These are phyloP conservation scores for Amylocarpus encephaloides DNA, from an alignment of 2,329 filamentous ascomycete species.

Conservation along the genomic window DNA sequence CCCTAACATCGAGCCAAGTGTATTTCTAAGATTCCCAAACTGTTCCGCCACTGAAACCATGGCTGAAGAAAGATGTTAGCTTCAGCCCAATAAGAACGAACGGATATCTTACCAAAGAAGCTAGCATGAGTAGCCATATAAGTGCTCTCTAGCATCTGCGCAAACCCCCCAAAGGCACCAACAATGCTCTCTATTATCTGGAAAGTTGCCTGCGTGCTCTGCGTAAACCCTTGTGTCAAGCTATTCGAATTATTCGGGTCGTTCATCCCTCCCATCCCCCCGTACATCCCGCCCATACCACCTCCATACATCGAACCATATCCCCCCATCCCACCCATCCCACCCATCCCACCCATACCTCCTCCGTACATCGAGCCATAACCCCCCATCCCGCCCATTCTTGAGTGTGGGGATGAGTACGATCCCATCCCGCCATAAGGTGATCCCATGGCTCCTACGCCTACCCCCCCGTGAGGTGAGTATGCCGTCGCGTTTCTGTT, in stretches of 20 bases:
- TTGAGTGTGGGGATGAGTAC: constrained; percentile 47
- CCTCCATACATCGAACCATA: constrained; percentile 35
- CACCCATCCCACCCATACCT: constrained; percentile 30
- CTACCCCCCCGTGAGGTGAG: constrained; percentile 48
- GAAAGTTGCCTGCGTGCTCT: constrained; percentile 93
- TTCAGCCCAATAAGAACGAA: background rate
- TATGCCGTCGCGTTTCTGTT: constrained; percentile 86
- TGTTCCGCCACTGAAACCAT: constrained; percentile 99
- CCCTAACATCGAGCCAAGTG: constrained; percentile 84
- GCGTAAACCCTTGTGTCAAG: constrained; percentile 89
- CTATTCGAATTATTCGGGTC: constrained; percentile 87
- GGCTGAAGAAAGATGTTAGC: constrained; percentile 45
- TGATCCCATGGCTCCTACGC: constrained; percentile 1
- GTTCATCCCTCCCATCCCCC: constrained; percentile 41
- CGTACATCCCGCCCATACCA: constrained; percentile 43
- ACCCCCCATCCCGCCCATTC: constrained; percentile 33
- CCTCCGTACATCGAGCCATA: constrained; percentile 34
- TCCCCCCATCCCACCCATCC: constrained; percentile 35
- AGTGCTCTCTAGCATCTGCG: constrained; percentile 98
- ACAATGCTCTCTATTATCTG: constrained; percentile 98
- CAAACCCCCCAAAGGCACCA: constrained; percentile 92
- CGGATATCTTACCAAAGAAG: constrained; percentile 73
- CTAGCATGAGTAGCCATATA: constrained; percentile 99
- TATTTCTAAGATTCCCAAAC: constrained; percentile 87
- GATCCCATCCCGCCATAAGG: constrained; percentile 33